These are phyloP conservation scores for Haematococcus sp. DNA, from an alignment of 139 green algal genomes.

Conservation along the genomic window DNA sequence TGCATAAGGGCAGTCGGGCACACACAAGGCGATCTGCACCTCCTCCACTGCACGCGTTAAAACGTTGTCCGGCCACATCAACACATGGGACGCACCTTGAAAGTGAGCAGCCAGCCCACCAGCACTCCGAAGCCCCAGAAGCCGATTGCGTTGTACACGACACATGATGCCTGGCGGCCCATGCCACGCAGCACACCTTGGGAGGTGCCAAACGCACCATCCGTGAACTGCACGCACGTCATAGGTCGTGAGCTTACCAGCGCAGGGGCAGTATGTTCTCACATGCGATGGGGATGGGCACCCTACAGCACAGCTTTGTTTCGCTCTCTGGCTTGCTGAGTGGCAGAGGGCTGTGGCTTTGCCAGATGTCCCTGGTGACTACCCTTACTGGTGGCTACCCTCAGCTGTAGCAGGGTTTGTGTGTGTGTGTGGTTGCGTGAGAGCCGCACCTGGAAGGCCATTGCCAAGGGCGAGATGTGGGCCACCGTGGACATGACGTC, in stretches of 20 bases:
- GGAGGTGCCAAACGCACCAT: conserved; percentile 40
- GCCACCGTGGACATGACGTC: conserved; percentile 3
- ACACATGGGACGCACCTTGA: conserved; percentile 2
- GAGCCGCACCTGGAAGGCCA: conserved; percentile 22
- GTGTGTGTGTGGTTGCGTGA: too few relatives aligned
- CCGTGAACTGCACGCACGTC: conserved; percentile 24
- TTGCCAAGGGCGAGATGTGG: conserved; percentile 17
- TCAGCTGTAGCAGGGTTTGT: not conserved
- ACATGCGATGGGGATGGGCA: not conserved
- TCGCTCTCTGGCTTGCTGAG: not conserved
- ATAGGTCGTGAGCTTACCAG: not conserved
- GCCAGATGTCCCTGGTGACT: not conserved
- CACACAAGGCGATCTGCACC: not conserved
- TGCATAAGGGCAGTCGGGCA: not conserved
- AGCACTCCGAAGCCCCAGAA: conserved; percentile 45
- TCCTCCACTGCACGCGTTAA: not conserved
- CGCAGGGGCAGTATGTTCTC: not conserved
- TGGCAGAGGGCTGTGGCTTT: not conserved
- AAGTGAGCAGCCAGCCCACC: conserved; percentile 32
- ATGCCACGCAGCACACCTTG: conserved; percentile 45
- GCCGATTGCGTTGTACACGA: conserved; percentile 33
- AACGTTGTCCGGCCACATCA: not conserved
- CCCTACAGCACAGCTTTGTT: not conserved
- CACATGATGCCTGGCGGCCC: conserved; percentile 30
- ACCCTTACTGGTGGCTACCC: not conserved